phyloP scores from a whole-genome alignment of 2,329 filamentous ascomycete species.

The Microascus cirrosus region DNA sequence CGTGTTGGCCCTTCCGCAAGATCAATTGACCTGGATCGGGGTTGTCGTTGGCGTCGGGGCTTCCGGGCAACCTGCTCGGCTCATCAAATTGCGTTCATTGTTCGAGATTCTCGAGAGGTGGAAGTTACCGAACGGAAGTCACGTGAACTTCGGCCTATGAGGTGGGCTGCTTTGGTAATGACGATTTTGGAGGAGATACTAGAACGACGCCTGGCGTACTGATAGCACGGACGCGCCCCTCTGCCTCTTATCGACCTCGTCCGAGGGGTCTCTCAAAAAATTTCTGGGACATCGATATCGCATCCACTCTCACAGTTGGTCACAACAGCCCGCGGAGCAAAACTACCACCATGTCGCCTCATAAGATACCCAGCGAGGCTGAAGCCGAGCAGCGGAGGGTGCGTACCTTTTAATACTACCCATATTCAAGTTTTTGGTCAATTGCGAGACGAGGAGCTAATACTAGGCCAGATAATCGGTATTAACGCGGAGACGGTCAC shows the following conservation, averaged over 20 bases:
- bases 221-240: not conserved
- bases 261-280: constrained; percentile 11
- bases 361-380: constrained; percentile 35
- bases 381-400: constrained; percentile 54
- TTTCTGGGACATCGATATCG: constrained; percentile 4
- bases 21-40: constrained; percentile 1
- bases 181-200: not conserved
- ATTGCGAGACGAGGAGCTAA: not conserved
- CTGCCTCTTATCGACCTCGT: constrained; percentile 1
- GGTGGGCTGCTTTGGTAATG: constrained; percentile 1
- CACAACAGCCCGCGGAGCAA: not conserved
- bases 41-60: constrained; percentile 1
- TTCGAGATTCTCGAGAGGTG: constrained; percentile 5
- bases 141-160: constrained; percentile 2
- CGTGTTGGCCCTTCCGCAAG: constrained; percentile 1
- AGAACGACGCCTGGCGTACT: not conserved
- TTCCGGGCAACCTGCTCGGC: not conserved
- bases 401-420: constrained; percentile 10
- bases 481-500: constrained; percentile 86
- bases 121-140: not conserved
- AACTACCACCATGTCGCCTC: constrained; percentile 25
- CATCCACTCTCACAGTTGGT: constrained; percentile 10
- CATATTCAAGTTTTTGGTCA: not conserved
- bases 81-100: constrained; percentile 3
- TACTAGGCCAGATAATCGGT: constrained; percentile 55